A percentile compares a stretch with the other conserved stretches of the same genome.
Evolutionary conservation across 1,284 basidiomycete species (phyloP).

Genomic region (Cutaneotrichosporon cavernicola): DNA sequence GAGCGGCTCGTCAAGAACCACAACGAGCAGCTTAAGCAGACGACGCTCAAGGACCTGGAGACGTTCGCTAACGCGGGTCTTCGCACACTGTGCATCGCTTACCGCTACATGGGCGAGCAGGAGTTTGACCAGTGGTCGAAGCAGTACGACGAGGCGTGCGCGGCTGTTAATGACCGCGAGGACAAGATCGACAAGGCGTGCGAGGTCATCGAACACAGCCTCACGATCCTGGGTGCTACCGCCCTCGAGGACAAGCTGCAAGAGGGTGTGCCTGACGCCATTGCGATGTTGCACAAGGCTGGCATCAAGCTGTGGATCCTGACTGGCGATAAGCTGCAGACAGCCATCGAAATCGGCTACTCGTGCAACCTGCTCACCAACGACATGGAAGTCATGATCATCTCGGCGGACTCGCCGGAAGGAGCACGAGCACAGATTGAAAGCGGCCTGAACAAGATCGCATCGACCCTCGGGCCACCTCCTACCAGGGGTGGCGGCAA

Average conservation of each 20-base stretch:
- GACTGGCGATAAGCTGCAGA: conserved; percentile 91
- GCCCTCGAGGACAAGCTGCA: conserved; percentile 96
- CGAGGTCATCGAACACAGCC: conserved; percentile 76
- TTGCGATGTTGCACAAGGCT: conserved; percentile 84
- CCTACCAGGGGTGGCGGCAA: conserved; percentile 31
- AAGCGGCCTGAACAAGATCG: conserved; percentile 90
- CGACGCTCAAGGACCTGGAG: conserved; percentile 84
- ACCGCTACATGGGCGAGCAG: conserved; percentile 73
- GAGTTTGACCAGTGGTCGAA: conserved; percentile 82
- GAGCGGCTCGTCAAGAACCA: conserved; percentile 74
- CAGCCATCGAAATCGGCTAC: conserved; percentile 94
- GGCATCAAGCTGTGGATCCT: conserved; percentile 89
- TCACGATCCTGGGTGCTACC: conserved; percentile 86
- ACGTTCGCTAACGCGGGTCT: conserved; percentile 88
- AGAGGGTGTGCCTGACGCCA: conserved; percentile 93
- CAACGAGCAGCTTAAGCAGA: conserved; percentile 69
- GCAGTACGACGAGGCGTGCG: conserved; percentile 75
- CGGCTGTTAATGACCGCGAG: conserved; percentile 73
- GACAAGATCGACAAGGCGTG: conserved; percentile 86
- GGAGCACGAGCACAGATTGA: conserved; percentile 83
- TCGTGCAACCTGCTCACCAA: conserved; percentile 87
- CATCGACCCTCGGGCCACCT: conserved; percentile 65
- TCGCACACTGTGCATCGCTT: conserved; percentile 87
- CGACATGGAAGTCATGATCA: conserved; percentile 90
- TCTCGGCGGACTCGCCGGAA: conserved; percentile 76